These are phyloP conservation scores for Sequoia sempervirens DNA, from an alignment of 75 land plant species.

Conservation along the genomic window DNA sequence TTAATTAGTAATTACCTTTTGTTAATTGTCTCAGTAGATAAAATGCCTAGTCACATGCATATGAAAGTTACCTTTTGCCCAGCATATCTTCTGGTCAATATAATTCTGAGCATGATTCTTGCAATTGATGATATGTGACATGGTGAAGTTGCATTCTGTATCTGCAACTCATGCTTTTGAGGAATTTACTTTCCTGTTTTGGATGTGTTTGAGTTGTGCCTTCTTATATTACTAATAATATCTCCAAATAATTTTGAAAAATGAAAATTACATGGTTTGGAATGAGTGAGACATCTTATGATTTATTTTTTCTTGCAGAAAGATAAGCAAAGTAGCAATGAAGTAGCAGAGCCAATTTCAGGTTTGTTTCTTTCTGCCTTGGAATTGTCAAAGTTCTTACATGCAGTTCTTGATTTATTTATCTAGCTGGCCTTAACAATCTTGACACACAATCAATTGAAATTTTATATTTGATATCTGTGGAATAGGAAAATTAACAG, in stretches of 20 bases:
- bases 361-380: slow-evolving; percentile 8
- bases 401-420: neutral
- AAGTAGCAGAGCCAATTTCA: neutral
- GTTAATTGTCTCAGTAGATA: neutral
- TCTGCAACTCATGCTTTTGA: neutral
- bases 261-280: neutral
- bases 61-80: neutral
- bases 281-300: neutral
- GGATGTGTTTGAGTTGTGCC: neutral
- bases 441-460: neutral
- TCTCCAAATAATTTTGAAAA: neutral
- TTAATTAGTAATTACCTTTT: neutral
- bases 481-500: neutral
- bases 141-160: neutral
- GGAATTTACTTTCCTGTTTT: neutral
- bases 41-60: neutral
- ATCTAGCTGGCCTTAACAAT: neutral
- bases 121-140: neutral
- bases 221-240: neutral
- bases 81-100: neutral
- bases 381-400: neutral
- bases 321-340: neutral
- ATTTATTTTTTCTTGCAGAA: slow-evolving; percentile 3
- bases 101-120: neutral
- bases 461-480: neutral